Conservation (phyloP, 768 basidiomycete species). For the Leccinum uliginosum region DNA sequence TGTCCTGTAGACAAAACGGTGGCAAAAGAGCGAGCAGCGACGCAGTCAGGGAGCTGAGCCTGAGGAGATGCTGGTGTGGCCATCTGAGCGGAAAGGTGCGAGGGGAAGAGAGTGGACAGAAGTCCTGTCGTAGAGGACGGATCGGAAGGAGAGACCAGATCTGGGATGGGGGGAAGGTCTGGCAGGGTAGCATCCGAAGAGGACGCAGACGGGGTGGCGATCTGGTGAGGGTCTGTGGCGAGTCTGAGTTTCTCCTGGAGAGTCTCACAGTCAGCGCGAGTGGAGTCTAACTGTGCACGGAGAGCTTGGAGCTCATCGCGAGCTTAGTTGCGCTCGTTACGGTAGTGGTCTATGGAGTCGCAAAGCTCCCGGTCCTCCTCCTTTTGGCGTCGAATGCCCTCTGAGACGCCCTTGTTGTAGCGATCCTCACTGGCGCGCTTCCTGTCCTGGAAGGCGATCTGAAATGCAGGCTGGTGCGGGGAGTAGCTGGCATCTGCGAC, state of each 20-base stretch:
- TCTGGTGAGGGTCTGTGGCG: slow-evolving; percentile 4
- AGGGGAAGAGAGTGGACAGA: slow-evolving; percentile 16
- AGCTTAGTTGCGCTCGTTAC: slow-evolving; percentile 34
- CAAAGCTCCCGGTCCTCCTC: slow-evolving; percentile 34
- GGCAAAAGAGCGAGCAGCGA: slow-evolving; percentile 32
- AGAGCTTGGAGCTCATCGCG: slow-evolving; percentile 30
- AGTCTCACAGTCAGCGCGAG: slow-evolving; percentile 30
- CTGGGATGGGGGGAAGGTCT: slow-evolving; percentile 1
- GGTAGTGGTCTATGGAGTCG: slow-evolving; percentile 32
- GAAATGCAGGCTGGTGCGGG: slow-evolving; percentile 35
- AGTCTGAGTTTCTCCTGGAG: slow-evolving; percentile 26
- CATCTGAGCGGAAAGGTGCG: slow-evolving; percentile 22
- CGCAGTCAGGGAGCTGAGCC: slow-evolving; percentile 32
- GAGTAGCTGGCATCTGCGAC: slow-evolving; percentile 37
- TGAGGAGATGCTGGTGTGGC: slow-evolving; percentile 32
- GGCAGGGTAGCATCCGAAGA: slow-evolving; percentile 4
- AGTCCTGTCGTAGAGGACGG: slow-evolving; percentile 16
- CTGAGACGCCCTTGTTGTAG: slow-evolving; percentile 37
- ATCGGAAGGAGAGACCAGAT: slow-evolving; percentile 6
- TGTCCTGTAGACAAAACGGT: slow-evolving; percentile 31
- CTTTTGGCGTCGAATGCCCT: slow-evolving; percentile 39
- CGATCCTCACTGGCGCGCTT: slow-evolving; percentile 36
- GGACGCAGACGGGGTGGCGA: slow-evolving; percentile 5
- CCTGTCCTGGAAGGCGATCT: slow-evolving; percentile 37
- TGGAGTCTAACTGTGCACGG: slow-evolving; percentile 32